These are phyloP conservation scores for Malus sieversii DNA, from an alignment of 306 rosid genomes.

Conservation along the genomic window DNA sequence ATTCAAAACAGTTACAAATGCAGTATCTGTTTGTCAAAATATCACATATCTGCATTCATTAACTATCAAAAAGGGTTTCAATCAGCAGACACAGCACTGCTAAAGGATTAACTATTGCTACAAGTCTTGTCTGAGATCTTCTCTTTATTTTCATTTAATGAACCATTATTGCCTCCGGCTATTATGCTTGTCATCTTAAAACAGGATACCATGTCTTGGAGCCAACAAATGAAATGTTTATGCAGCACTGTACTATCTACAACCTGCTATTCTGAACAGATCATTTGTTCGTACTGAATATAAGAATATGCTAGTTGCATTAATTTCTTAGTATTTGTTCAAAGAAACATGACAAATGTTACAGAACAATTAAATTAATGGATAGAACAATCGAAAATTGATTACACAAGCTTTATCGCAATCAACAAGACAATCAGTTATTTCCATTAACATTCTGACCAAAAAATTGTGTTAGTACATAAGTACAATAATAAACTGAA, in stretches of 20 bases:
- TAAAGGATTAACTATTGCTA: not conserved
- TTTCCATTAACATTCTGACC: not conserved
- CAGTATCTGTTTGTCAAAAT: not conserved
- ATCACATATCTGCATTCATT: not conserved
- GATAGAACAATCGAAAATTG: not conserved
- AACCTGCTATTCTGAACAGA: slow-evolving; percentile 17
- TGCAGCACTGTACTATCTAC: slow-evolving; percentile 34
- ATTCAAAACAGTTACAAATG: not conserved
- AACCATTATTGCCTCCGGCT: too few relatives aligned
- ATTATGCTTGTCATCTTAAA: not conserved
- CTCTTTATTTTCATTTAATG: too few relatives aligned
- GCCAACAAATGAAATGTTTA: not conserved
- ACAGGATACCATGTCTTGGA: slow-evolving; percentile 18
- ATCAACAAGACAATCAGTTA: not conserved
- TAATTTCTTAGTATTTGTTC: not conserved
- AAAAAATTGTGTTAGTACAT: not conserved
- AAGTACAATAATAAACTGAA: not conserved
- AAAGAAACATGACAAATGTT: not conserved
- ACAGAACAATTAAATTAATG: not conserved
- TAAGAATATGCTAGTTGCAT: not conserved
- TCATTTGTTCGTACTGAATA: not conserved
- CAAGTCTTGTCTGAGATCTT: not conserved
- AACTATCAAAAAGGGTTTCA: not conserved
- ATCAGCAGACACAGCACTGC: not conserved
- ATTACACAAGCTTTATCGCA: not conserved